phyloP scores from a whole-genome alignment of 176 grass and related monocot genomes.

The Canna indica region DNA sequence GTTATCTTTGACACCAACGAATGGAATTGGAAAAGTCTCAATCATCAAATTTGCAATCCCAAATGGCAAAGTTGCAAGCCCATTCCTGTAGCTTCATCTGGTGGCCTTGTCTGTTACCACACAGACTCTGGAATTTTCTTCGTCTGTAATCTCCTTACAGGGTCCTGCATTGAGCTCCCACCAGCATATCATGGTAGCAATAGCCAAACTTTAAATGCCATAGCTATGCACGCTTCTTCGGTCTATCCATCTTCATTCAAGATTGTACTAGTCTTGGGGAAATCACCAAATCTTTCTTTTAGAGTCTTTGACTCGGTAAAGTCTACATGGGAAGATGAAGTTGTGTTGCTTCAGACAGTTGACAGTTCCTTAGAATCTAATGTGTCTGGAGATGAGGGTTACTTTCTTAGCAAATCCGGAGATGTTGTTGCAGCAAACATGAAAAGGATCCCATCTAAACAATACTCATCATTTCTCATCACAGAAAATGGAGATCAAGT shows the following conservation, averaged over 20 bases:
- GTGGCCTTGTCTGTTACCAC: slow-evolving; percentile 59
- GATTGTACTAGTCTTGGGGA: slow-evolving; percentile 50
- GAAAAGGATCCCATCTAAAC: slow-evolving; percentile 49
- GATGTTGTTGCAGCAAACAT: slow-evolving; percentile 60
- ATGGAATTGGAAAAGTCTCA: slow-evolving; percentile 22
- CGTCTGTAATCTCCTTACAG: slow-evolving; percentile 64
- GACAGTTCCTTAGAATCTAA: slow-evolving; percentile 12
- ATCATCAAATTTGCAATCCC: slow-evolving; percentile 1
- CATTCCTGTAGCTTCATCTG: slow-evolving; percentile 54
- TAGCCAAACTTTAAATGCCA: slow-evolving; percentile 32
- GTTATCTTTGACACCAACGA: slow-evolving; percentile 27
- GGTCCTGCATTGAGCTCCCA: slow-evolving; percentile 49
- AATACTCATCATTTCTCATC: slow-evolving; percentile 51
- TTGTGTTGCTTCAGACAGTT: slow-evolving; percentile 26
- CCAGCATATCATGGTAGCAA: neutral
- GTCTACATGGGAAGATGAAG: slow-evolving; percentile 36
- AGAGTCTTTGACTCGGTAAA: slow-evolving; percentile 36
- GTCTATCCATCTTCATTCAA: slow-evolving; percentile 26
- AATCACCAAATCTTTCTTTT: slow-evolving; percentile 46
- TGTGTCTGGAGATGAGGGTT: slow-evolving; percentile 30
- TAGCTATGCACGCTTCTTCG: slow-evolving; percentile 45
- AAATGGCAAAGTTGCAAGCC: slow-evolving; percentile 14
- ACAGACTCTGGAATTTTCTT: slow-evolving; percentile 29
- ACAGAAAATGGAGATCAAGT: slow-evolving; percentile 26
- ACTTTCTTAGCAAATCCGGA: slow-evolving; percentile 81